phyloP scores from a whole-genome alignment of 257 asterid genomes.

The Penstemon newberryi region DNA sequence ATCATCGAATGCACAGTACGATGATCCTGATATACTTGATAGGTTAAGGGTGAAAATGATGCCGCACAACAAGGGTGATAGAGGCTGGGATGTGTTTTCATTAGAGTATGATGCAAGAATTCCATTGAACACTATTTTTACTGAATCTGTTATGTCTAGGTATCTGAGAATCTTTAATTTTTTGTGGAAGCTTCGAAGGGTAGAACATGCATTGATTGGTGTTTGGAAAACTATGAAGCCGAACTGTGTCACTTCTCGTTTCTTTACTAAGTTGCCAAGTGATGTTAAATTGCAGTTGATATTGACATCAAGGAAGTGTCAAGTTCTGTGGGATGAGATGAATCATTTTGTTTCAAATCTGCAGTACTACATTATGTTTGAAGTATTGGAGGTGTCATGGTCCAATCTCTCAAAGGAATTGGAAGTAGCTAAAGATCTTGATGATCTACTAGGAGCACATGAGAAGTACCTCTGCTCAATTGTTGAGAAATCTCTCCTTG shows the following conservation, averaged over 20 bases:
- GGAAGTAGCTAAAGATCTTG: constrained; percentile 93
- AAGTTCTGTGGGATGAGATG: constrained; percentile 99
- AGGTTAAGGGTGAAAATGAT: constrained; percentile 93
- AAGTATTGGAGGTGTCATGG: constrained; percentile 97
- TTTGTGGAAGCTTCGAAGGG: constrained; percentile 95
- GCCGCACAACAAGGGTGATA: constrained; percentile 93
- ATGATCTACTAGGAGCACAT: constrained; percentile 87
- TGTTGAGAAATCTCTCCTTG: constrained; percentile 95
- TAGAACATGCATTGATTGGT: constrained; percentile 90
- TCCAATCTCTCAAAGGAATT: constrained; percentile 79
- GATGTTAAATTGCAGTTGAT: constrained; percentile 77
- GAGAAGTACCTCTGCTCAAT: constrained; percentile 83
- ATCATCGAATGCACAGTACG: constrained; percentile 96
- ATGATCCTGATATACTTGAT: constrained; percentile 84
- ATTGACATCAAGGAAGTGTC: constrained; percentile 90
- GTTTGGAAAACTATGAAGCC: constrained; percentile 98
- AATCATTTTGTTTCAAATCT: constrained; percentile 93
- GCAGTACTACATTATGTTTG: constrained; percentile 98
- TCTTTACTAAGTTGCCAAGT: constrained; percentile 66
- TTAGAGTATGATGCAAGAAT: constrained; percentile 92
- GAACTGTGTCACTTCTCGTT: constrained; percentile 82
- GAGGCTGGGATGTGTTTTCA: constrained; percentile 99
- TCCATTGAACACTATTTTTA: constrained; percentile 83
- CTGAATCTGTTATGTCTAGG: constrained; percentile 90
- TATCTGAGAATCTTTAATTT: constrained; percentile 87